phyloP scores from a whole-genome alignment of 1,284 basidiomycete species.

The Inonotus obliquus region DNA sequence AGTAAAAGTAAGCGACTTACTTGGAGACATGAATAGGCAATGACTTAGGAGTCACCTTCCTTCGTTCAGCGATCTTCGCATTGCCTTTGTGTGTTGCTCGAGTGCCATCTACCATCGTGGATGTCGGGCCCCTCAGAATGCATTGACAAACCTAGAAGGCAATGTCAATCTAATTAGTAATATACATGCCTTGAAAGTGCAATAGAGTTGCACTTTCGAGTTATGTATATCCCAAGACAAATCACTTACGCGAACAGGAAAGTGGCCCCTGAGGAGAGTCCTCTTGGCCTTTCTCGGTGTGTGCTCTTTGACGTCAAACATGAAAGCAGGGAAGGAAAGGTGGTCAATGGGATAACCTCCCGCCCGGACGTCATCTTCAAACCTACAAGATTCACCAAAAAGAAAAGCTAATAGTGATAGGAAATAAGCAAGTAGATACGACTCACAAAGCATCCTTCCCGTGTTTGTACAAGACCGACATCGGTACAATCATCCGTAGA shows the following conservation, averaged over 20 bases:
- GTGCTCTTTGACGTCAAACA: background rate
- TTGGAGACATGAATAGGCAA: slow-evolving; percentile 1
- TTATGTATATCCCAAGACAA: background rate
- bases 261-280: background rate
- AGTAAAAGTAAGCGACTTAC: background rate
- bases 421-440: background rate
- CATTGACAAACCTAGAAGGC: background rate
- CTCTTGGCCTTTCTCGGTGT: background rate
- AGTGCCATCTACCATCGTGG: background rate
- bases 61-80: background rate
- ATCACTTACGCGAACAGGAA: background rate
- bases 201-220: too few species aligned
- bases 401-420: too few species aligned
- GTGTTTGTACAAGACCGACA: background rate
- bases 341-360: background rate
- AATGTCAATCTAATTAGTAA: background rate
- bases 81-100: background rate
- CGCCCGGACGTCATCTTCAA: background rate
- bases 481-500: background rate
- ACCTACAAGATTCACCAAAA: background rate
- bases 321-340: background rate
- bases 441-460: background rate
- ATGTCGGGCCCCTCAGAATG: background rate
- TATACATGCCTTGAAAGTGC: too few species aligned
- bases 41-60: slow-evolving; percentile 1